Evolutionary conservation across 1,284 basidiomycete genomes (phyloP), one percentile per base, ranked within the genome.

Genomic region (Ceratobasidium papillatum): DNA sequence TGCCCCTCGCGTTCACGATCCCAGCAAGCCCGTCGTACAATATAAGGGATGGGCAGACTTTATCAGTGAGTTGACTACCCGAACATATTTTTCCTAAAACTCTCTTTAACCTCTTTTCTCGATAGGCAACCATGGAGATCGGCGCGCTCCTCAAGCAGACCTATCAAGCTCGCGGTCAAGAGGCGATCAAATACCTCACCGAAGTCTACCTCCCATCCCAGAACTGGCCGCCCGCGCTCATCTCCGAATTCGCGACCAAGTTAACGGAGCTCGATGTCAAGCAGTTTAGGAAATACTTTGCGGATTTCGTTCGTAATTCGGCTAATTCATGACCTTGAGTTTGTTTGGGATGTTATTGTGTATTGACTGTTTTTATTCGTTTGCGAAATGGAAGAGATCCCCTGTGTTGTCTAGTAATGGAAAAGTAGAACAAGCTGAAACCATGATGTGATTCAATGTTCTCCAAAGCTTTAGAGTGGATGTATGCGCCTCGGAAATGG

Each of bases 81-180:
- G 12, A 27, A 1, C 19, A n/a, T 38, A 14, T 22, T 4, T n/a
- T 19, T 11, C 11, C 11, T 22, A n/a, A n/a, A n/a, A n/a, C 1
- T 36, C 30, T 11, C 47, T 74, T 74, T 43, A 43, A 43, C 8
- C 8, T 47, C 9, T n/a, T 63, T 45, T 19, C 38, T 78, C 61
- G 38, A n/a, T 81, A 97, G 95, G 91, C 96, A 52, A 84, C 97
- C 25, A 88, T 92, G 78, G 97, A 99, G 80, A 92, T 98, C 74
- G 91, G 92, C 76, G 90, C 89, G 79, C 87, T 98, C 69, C 84
- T 99, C 45, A 94, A 98, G 80, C 87, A 88, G 1, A 88, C 97
- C 19, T 88, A 89, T 76, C 90, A 88, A 80, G 90, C 90, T 14
- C 87, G 98, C 75, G 94, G 94, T 0, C 85, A 90, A 75, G 98